Percentiles rank a stretch among this genome's conserved stretches.
Evolutionary conservation across 179 eudicot species (phyloP).

Genomic region (Corrigiola litoralis): DNA sequence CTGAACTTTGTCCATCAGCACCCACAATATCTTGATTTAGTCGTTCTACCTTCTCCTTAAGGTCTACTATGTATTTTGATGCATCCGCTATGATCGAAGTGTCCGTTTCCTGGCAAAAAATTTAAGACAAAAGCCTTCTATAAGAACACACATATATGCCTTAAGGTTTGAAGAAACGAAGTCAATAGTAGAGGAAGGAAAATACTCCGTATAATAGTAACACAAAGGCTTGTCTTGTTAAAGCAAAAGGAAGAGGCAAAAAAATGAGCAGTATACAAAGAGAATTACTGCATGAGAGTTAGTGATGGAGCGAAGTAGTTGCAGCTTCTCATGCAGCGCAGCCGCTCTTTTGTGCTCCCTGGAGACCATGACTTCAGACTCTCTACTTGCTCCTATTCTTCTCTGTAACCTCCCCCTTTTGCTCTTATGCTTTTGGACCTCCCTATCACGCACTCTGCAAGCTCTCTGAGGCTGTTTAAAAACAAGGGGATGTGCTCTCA

Average conservation of each 20-base stretch:
- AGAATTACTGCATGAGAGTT: slow-evolving; percentile 85
- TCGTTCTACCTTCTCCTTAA: slow-evolving; percentile 69
- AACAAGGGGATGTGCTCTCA: slow-evolving; percentile 39
- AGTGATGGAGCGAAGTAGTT: slow-evolving; percentile 90
- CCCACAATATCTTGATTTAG: slow-evolving; percentile 52
- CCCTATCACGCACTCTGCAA: slow-evolving; percentile 27
- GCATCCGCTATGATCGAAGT: slow-evolving; percentile 75
- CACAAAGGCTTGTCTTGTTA: no score
- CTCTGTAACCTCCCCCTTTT: background rate
- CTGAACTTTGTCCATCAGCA: slow-evolving; percentile 37
- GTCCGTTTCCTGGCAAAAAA: slow-evolving; percentile 45
- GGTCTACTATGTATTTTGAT: slow-evolving; percentile 74
- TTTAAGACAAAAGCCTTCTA: background rate
- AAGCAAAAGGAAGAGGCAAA: background rate
- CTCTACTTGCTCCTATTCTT: background rate
- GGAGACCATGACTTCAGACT: slow-evolving; percentile 48
- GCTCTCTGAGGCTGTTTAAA: slow-evolving; percentile 27
- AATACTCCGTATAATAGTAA: no score
- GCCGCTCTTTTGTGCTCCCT: slow-evolving; percentile 72
- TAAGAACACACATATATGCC: background rate
- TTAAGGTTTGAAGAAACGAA: background rate
- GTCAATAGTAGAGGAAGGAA: no score
- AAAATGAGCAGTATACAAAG: slow-evolving; percentile 1
- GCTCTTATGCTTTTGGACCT: background rate
- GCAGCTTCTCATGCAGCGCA: slow-evolving; percentile 87